Conservation (phyloP, 106 monocot species). For the Acorus calamus region DNA sequence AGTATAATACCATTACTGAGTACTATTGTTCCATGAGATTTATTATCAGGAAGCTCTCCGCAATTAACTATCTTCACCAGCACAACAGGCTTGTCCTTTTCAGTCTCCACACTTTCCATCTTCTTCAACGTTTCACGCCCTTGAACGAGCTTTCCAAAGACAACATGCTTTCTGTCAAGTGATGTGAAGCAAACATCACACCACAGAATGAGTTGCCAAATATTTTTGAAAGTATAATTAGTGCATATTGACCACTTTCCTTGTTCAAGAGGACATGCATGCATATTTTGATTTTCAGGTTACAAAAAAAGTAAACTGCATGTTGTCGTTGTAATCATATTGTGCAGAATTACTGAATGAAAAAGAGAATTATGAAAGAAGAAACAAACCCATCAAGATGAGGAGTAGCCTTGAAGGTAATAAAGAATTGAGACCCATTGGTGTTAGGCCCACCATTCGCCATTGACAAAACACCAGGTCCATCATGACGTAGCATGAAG, state of each 20-base stretch:
- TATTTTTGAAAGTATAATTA: too few species aligned
- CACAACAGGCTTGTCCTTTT: slow-evolving; percentile 24
- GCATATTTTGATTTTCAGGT: too few species aligned
- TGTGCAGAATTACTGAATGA: too few species aligned
- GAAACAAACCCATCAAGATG: slow-evolving; percentile 42
- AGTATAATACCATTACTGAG: too few species aligned
- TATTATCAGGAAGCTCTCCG: slow-evolving; percentile 27
- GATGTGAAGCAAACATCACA: too few species aligned
- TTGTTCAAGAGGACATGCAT: too few species aligned
- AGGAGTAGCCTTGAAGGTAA: slow-evolving; percentile 33
- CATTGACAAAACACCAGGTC: slow-evolving; percentile 45
- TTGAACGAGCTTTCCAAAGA: slow-evolving; percentile 41
- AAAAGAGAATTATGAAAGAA: background rate
- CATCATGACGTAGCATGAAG: slow-evolving; percentile 39
- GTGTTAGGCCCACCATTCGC: slow-evolving; percentile 35
- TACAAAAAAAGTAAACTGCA: too few species aligned
- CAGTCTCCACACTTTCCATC: slow-evolving; percentile 27
- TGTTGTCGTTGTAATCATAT: too few species aligned
- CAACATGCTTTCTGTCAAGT: slow-evolving; percentile 36
- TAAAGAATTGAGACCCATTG: slow-evolving; percentile 49
- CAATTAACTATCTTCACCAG: slow-evolving; percentile 41
- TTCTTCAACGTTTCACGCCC: slow-evolving; percentile 28
- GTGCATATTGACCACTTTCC: too few species aligned
- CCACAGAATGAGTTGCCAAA: too few species aligned
- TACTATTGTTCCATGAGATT: background rate